Conservation (phyloP, 1,284 basidiomycete species). For the Ustilago nuda region DNA sequence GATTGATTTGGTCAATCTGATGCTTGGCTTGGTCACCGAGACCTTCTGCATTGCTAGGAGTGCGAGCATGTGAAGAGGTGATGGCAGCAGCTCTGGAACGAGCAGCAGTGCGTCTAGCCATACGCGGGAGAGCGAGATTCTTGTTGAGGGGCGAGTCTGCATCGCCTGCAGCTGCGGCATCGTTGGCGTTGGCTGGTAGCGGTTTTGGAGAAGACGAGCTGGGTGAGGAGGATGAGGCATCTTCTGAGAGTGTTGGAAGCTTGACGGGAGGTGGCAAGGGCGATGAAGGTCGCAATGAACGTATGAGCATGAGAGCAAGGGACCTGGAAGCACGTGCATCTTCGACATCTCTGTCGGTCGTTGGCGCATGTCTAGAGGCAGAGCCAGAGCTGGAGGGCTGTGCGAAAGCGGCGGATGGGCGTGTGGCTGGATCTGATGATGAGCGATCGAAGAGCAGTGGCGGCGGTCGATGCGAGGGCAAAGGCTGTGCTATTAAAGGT, state of each 20-base stretch:
- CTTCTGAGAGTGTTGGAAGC: conserved; percentile 36
- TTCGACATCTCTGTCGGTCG: conserved; percentile 29
- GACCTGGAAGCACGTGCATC: conserved; percentile 46
- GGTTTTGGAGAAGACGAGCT: conserved; percentile 16
- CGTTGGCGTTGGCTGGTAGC: neutral
- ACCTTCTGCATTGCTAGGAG: conserved; percentile 54
- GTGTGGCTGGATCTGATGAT: neutral
- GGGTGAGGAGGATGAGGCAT: conserved; percentile 7
- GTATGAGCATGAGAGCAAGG: conserved; percentile 40
- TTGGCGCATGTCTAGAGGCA: neutral
- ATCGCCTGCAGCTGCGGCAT: conserved; percentile 8
- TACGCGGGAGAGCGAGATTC: conserved; percentile 30
- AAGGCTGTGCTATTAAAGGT: conserved; percentile 3
- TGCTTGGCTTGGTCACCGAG: conserved; percentile 51
- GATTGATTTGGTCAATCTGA: conserved; percentile 72
- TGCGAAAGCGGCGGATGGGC: neutral
- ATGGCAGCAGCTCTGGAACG: conserved; percentile 47
- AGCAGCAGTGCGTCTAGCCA: conserved; percentile 39
- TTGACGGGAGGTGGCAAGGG: conserved; percentile 30
- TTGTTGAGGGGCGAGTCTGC: conserved; percentile 34
- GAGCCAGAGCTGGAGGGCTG: conserved; percentile 7
- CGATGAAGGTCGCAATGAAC: conserved; percentile 34
- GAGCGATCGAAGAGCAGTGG: conserved; percentile 27
- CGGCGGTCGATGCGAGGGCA: conserved; percentile 16
- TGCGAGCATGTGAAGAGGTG: conserved; percentile 46